Base-by-base conservation (phyloP, 148 eudicot genomes). In the Rhododendron mucronatum region DNA sequence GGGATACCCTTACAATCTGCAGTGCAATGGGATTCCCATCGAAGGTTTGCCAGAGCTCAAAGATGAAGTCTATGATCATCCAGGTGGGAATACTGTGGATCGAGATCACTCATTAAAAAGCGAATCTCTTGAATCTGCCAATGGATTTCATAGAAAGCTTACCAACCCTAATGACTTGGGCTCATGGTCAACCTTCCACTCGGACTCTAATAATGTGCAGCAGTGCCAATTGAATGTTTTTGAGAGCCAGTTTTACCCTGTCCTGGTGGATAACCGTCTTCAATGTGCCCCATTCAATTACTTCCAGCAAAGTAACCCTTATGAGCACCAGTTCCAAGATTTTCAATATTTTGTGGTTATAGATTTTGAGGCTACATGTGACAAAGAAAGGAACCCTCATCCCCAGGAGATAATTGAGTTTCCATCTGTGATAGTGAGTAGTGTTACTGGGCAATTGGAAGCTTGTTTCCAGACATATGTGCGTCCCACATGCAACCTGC, bases 331-430 rank as follows among this genome's bases (percentile, higher is more conserved):
- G 78, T 83, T 88, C 79, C 99, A 96, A 85, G 95, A 96, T 77
- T 95, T 96, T 76, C 94, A 95, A 55, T 94, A 93, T 87, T 95
- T 96, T 90, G 98, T 96, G 89, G 99, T 96, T 63, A 96, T 96
- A 84, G 99, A 96, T 84, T 96, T 96, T 85, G 99, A 96, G 93
- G 99, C 99, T 76, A 96, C 99, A 81, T 96, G 99, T 87, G 99
- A 96, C 86, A 94, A 91, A 88, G 94, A 85, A 59, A 92, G 84
- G 86, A 91, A 89, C 69, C 98, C 97, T 82, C 91, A 92, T 85
- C 99, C 99, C 9, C 99, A 96, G 84, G 99, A 96, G 91, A 96
- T 96, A 53, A 96, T 96, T 85, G 99, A 96, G 92, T 96, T 96
- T 30, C 99, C 99, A 73, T 93, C 99, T 67, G 98, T 96, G 47